Percentiles rank a stretch among this genome's conserved stretches.
These are phyloP conservation scores for Lasiodiplodia hormozganensis DNA, from an alignment of 2,329 filamentous ascomycete genomes.

Conservation along the genomic window DNA sequence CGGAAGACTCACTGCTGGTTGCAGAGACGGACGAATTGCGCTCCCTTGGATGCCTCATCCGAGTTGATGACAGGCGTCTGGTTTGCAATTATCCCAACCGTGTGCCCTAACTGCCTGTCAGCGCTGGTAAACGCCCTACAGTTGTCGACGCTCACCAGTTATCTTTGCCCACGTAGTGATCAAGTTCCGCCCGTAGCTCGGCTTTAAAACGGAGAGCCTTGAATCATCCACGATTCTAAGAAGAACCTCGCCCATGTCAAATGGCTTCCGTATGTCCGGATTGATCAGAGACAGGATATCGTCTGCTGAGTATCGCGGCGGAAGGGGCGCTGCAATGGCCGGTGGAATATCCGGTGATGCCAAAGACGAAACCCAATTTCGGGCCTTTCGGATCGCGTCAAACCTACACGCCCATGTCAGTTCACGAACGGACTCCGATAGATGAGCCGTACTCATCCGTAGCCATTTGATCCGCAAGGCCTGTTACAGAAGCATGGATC, in stretches of 20 bases:
- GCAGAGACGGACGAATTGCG: conserved; percentile 54
- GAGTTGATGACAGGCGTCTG: conserved; percentile 48
- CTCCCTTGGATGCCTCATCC: conserved; percentile 48
- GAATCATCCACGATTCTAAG: conserved; percentile 53
- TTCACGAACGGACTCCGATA: background rate
- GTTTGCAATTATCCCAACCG: conserved; percentile 51
- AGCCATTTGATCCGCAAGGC: conserved; percentile 54
- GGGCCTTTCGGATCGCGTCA: background rate
- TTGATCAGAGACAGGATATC: conserved; percentile 49
- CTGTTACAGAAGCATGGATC: conserved; percentile 50
- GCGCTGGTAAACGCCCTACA: background rate
- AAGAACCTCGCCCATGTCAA: conserved; percentile 50
- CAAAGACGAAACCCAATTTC: background rate
- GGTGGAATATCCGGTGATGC: background rate
- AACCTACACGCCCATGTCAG: background rate
- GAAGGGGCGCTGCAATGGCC: conserved; percentile 22
- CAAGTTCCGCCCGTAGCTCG: conserved; percentile 42
- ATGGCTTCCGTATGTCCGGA: conserved; percentile 49
- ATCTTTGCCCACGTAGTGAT: conserved; percentile 47
- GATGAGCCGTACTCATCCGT: conserved; percentile 44
- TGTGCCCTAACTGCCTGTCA: conserved; percentile 37
- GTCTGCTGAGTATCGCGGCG: conserved; percentile 45
- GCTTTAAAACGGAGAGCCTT: conserved; percentile 49
- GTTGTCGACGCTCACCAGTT: conserved; percentile 35
- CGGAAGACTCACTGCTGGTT: conserved; percentile 48